phyloP scores from a whole-genome alignment of 331 rosid species.

The Malus hybrid region DNA sequence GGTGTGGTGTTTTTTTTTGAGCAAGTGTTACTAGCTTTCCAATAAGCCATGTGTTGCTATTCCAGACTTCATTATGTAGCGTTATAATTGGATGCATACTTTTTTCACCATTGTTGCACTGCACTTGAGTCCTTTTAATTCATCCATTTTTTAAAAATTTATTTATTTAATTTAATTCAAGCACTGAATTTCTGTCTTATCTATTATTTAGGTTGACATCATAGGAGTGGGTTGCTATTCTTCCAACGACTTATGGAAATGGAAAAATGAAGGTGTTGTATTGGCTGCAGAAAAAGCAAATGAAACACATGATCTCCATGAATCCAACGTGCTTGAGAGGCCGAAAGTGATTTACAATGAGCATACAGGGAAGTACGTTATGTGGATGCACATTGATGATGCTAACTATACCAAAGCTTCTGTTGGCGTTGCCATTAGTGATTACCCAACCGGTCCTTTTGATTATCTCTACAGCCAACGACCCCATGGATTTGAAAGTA shows the following conservation, averaged over 20 bases:
- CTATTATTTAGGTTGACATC: conserved; percentile 68
- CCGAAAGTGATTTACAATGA: conserved; percentile 91
- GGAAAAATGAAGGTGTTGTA: conserved; percentile 94
- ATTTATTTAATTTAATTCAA: not conserved
- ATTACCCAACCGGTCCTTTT: conserved; percentile 81
- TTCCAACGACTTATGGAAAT: conserved; percentile 88
- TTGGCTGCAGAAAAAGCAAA: conserved; percentile 73
- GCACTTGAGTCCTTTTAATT: not conserved
- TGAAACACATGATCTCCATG: conserved; percentile 89
- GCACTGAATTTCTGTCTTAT: not conserved
- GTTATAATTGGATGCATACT: not conserved
- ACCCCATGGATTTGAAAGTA: conserved; percentile 89
- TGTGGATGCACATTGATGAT: conserved; percentile 99
- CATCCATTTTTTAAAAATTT: not conserved
- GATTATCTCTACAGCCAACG: conserved; percentile 73
- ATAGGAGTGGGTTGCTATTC: conserved; percentile 98
- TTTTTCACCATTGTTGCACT: not conserved
- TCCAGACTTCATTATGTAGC: not conserved
- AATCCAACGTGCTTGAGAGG: conserved; percentile 85
- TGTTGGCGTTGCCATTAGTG: conserved; percentile 75
- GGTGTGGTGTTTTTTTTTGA: not conserved
- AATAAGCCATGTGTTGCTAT: not conserved
- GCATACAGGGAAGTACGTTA: conserved; percentile 71
- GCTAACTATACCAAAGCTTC: conserved; percentile 91
- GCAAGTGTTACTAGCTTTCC: not conserved